phyloP scores from a whole-genome alignment of 108 stramenopile species.

The Cyclotella sp. region DNA sequence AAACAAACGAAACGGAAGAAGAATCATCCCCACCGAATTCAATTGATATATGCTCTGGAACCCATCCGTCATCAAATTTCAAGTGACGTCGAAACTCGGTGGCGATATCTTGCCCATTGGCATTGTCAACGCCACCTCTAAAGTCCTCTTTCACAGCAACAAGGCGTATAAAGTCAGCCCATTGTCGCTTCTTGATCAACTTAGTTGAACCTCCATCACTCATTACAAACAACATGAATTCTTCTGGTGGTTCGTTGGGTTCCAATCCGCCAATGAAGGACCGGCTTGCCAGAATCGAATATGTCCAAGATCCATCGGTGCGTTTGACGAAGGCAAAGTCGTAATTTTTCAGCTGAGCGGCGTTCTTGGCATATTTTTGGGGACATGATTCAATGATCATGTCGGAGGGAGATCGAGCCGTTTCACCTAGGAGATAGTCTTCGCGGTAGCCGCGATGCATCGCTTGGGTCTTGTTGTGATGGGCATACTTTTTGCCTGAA shows the following conservation, averaged over 20 bases:
- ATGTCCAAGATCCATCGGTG: conserved; percentile 13
- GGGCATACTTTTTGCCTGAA: too few relatives aligned
- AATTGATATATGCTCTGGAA: neutral
- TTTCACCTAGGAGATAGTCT: conserved; percentile 6
- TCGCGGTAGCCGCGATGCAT: neutral
- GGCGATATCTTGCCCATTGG: neutral
- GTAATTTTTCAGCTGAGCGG: neutral
- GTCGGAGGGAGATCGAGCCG: conserved; percentile 6
- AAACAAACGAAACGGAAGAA: neutral
- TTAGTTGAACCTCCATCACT: conserved; percentile 21
- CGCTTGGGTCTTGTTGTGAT: too few relatives aligned
- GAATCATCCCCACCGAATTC: neutral
- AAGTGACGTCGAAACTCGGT: neutral
- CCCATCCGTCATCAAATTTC: neutral
- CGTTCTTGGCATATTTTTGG: neutral
- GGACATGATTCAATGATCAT: conserved; percentile 5
- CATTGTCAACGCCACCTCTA: neutral
- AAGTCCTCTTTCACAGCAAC: conserved; percentile 1
- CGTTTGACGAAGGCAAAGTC: conserved; percentile 27
- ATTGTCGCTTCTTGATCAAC: conserved; percentile 8
- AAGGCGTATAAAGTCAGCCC: conserved; percentile 7
- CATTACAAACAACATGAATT: conserved; percentile 21
- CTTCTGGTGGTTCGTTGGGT: neutral
- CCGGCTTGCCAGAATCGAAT: conserved; percentile 17
- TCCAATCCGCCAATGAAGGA: neutral